phyloP scores from a whole-genome alignment of 352 stramenopile genomes.

The Phytophthora sp. region DNA sequence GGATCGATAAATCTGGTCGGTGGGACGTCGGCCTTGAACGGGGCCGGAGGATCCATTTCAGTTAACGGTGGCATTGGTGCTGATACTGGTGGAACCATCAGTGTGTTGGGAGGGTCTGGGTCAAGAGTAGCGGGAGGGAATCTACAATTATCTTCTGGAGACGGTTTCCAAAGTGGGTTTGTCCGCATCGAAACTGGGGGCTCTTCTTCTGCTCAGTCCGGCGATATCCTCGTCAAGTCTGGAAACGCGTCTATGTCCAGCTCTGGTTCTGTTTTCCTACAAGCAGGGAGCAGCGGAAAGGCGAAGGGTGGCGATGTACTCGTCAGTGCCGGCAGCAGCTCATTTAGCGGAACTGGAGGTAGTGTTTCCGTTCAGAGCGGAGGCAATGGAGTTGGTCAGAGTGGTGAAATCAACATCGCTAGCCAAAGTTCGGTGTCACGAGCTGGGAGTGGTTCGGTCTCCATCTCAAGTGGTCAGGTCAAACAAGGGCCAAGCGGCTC shows the following conservation, averaged over 20 bases:
- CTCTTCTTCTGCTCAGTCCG: conserved; percentile 2
- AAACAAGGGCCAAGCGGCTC: conserved; percentile 14
- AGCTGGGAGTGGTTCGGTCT: conserved; percentile 15
- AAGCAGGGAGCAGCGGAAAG: conserved; percentile 11
- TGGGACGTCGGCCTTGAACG: background rate
- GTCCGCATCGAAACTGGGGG: conserved; percentile 12
- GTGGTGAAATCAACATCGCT: conserved; percentile 35
- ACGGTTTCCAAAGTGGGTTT: conserved; percentile 9
- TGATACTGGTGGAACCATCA: conserved; percentile 12
- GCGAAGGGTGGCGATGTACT: conserved; percentile 17
- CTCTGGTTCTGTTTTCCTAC: conserved; percentile 26
- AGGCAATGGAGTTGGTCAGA: conserved; percentile 17
- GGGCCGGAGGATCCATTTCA: conserved; percentile 2
- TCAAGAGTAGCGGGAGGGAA: conserved; percentile 8
- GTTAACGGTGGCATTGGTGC: conserved; percentile 1
- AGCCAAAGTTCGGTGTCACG: conserved; percentile 20
- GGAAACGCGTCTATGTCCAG: conserved; percentile 13
- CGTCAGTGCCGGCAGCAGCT: conserved; percentile 10
- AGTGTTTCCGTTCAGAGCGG: conserved; percentile 15
- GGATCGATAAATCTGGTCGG: conserved; percentile 8
- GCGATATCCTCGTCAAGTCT: conserved; percentile 12
- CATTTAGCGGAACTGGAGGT: conserved; percentile 13
- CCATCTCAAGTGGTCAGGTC: conserved; percentile 9
- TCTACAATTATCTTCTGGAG: conserved; percentile 9
- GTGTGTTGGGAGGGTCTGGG: background rate